Base-by-base conservation (phyloP, 805 yeast genomes). In the Teunomyces atbi region DNA sequence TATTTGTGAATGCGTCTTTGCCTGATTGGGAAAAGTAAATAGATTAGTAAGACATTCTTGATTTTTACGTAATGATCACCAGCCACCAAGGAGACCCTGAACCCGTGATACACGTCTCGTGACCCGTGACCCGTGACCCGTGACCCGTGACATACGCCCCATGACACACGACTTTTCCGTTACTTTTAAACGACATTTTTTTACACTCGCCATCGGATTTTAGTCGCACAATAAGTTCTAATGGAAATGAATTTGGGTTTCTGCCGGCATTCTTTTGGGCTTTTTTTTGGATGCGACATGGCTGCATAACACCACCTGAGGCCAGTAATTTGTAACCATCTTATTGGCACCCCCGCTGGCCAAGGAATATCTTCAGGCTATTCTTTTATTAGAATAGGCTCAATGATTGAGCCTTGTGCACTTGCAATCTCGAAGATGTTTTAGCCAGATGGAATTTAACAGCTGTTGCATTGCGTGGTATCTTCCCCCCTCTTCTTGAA, bases 11-110 rank as follows among this genome's bases (percentile, higher is more conserved):
- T 19, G 27, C 26, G 20, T 20, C 27, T 36, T 36, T 36, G 16
- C 39, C 39, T 36, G 15, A n/a, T 36, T 10, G 19, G 39, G 39
- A 36, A 36, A 36, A 8, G 39, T 36, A 36, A 36, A 36, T 42
- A 23, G 37, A 42, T 32, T 42, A 30, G 40, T 32, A 18, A 16
- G 29, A 12, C 11, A 18, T 15, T 5, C 3, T 5, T 2, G 5
- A 10, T 27, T n/a, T 13, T 29, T 18, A 42, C 10, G 30, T 33
- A 28, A 36, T 27, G 42, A 3, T 8, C 20, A 19, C 37, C 21
- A 34, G 21, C 37, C n/a, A 19, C 12, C 36, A 29, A 29, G 32
- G 13, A 12, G 13, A 11, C 13, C 32, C 32, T n/a, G n/a, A n/a
- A n/a, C 13, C 13, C 13, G 32, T n/a, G 13, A 13, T 29, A 2